Percentiles rank a stretch among this genome's conserved stretches.
phyloP scores from a whole-genome alignment of 1,139 yeast species.

The Nematodospora anomalae region DNA sequence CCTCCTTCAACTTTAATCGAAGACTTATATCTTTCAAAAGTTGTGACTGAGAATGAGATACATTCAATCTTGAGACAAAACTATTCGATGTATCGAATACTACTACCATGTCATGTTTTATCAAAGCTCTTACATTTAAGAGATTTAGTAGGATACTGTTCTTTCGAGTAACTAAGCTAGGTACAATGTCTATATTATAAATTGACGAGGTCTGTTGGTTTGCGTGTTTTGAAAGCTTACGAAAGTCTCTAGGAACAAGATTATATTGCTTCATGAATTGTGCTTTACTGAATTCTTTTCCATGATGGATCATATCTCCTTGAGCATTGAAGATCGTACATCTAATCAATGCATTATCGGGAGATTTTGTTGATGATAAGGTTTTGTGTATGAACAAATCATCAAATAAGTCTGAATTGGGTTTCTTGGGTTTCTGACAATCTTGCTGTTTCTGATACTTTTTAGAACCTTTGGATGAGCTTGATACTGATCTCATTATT shows the following conservation, averaged over 20 bases:
- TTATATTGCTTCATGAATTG: constrained; percentile 39
- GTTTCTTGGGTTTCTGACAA: not conserved
- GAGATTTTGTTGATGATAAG: constrained; percentile 12
- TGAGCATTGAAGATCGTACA: constrained; percentile 57
- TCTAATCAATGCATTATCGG: constrained; percentile 36
- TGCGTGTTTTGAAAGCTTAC: constrained; percentile 36
- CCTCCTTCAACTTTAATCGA: constrained; percentile 24
- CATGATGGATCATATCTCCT: constrained; percentile 42
- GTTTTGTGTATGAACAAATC: constrained; percentile 16
- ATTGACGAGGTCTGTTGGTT: constrained; percentile 15
- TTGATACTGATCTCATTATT: not conserved
- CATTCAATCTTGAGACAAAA: constrained; percentile 28
- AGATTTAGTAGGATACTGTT: constrained; percentile 41
- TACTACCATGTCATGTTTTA: constrained; percentile 40
- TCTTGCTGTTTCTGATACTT: not conserved
- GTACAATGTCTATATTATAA: constrained; percentile 40
- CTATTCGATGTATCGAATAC: constrained; percentile 33
- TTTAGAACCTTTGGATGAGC: not conserved
- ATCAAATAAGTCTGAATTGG: constrained; percentile 9
- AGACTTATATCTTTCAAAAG: constrained; percentile 35
- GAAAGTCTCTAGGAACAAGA: constrained; percentile 41
- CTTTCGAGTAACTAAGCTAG: constrained; percentile 39
- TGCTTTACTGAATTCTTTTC: constrained; percentile 37
- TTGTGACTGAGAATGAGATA: constrained; percentile 36
- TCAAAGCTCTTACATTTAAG: constrained; percentile 43